These are phyloP conservation scores for Dioszegia hungarica DNA, from an alignment of 768 basidiomycete species.

Conservation along the genomic window DNA sequence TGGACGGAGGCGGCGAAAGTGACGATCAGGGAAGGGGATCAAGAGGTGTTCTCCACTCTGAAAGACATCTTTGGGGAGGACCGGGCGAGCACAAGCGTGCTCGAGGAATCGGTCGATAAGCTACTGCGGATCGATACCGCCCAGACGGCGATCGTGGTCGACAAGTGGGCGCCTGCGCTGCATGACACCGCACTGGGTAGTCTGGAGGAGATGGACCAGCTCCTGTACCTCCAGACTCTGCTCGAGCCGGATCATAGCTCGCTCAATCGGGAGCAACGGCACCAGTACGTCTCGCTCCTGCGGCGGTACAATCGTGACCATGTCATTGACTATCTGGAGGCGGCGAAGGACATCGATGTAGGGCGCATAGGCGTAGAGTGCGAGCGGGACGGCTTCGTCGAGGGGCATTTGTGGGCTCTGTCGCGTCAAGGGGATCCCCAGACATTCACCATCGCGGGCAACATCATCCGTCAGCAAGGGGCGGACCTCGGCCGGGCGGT, in stretches of 20 bases:
- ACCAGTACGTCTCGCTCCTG: slow-evolving; percentile 66
- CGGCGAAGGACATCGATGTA: slow-evolving; percentile 57
- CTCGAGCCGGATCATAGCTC: slow-evolving; percentile 54
- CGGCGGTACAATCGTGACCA: slow-evolving; percentile 64
- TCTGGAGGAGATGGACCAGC: slow-evolving; percentile 57
- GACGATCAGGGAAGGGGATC: slow-evolving; percentile 58
- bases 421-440: slow-evolving; percentile 60
- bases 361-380: slow-evolving; percentile 59
- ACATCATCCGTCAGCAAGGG: slow-evolving; percentile 38
- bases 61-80: slow-evolving; percentile 57
- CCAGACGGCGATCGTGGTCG: slow-evolving; percentile 67
- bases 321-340: slow-evolving; percentile 62
- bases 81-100: background rate
- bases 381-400: slow-evolving; percentile 62
- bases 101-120: background rate
- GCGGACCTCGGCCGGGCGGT: slow-evolving; percentile 24
- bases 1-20: slow-evolving; percentile 73
- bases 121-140: slow-evolving; percentile 51
- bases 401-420: slow-evolving; percentile 77
- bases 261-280: slow-evolving; percentile 48
- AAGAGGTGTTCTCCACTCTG: slow-evolving; percentile 62
- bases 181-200: slow-evolving; percentile 62
- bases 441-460: slow-evolving; percentile 65
- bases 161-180: slow-evolving; percentile 61
- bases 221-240: slow-evolving; percentile 71